Evolutionary conservation across 345 rosid species (phyloP), one percentile per base, ranked within the genome.

Genomic region (Syzygium aqueum): DNA sequence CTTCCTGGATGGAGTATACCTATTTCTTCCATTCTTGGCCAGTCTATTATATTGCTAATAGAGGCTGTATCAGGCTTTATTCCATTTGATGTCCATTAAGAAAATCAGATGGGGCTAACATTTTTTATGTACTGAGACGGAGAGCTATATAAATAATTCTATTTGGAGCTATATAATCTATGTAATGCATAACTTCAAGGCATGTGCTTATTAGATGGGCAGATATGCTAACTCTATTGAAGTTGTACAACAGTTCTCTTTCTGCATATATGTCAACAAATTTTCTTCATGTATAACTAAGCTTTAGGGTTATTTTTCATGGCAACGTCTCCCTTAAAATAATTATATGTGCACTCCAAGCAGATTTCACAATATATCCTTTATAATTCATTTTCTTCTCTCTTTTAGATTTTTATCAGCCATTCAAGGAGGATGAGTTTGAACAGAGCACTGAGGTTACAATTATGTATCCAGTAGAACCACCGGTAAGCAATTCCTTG

Each of bases 371-470:
- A 73, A 73, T 73, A 5, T 37, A 9, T 37, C 2, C 49, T 88
- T 43, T 85, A 37, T 86, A 82, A 61, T 28, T 25, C 78, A 23
- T 27, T 86, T 87, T 19, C 49, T 73, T 73, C 80, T 53, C 46
- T 49, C 86, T 63, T 83, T 85, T 87, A 98, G 99, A 98, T 93
- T 94, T 96, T 89, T 95, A 96, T 88, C 92, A 98, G 56, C 99
- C 99, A 40, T 92, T 96, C 28, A 92, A 92, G 95, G 97, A 96
- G 91, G 98, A 96, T 88, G 97, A 95, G 87, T 88, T 94, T 87
- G 99, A 96, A 86, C 98, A 96, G 91, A 95, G 93, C 87, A 95
- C 98, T 13, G 99, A 87, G 91, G 99, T 98, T 77, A 93, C 90
- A 51, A 95, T 98, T 85, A 90, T 96, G 78, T 98, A 89, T 89